Percentiles rank a stretch among this genome's conserved stretches.
phyloP scores from a whole-genome alignment of 257 asterid genomes.

The Lycium barbarum region DNA sequence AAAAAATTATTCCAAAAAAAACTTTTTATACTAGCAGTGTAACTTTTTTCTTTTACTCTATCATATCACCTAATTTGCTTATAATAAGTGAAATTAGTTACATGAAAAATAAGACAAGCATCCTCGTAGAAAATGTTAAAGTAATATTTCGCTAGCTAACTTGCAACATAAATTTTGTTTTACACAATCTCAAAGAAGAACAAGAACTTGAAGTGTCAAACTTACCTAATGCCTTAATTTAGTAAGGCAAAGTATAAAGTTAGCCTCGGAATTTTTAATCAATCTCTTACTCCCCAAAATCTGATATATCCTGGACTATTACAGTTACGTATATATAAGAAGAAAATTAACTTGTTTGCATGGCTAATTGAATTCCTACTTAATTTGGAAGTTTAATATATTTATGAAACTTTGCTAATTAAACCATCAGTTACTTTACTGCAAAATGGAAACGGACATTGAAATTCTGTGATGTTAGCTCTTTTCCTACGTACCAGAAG shows the following conservation, averaged over 20 bases:
- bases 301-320: background rate
- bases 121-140: background rate
- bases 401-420: background rate
- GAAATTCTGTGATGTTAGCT: background rate
- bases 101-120: too few relatives aligned
- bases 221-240: background rate
- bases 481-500: background rate
- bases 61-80: too few relatives aligned
- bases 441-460: constrained; percentile 6
- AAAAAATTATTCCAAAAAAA: too few relatives aligned
- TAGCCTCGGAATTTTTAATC: background rate
- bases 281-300: background rate
- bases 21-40: background rate
- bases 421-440: constrained; percentile 17
- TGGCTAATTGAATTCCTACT: background rate
- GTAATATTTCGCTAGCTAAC: background rate
- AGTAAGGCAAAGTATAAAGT: constrained; percentile 1
- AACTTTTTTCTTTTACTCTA: background rate
- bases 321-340: background rate
- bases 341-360: background rate
- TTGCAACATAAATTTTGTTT: too few relatives aligned
- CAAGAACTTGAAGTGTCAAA: background rate
- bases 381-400: background rate
- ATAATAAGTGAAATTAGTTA: background rate
- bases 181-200: background rate